Evolutionary conservation across 805 yeast genomes (phyloP).

Genomic region (Schizosaccharomyces lindneri): DNA sequence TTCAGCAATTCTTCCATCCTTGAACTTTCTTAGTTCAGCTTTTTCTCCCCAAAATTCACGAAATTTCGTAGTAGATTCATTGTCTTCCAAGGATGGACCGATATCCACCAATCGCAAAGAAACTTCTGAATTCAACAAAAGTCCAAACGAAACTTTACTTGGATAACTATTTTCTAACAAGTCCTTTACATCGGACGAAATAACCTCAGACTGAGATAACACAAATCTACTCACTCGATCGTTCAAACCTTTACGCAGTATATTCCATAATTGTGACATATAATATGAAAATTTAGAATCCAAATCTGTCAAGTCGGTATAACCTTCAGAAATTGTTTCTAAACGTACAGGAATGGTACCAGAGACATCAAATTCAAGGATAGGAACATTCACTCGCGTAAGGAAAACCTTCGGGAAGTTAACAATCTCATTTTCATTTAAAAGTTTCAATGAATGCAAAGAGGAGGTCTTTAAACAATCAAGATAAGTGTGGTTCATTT

Average conservation of each 20-base stretch:
- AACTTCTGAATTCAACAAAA: conserved; percentile 43
- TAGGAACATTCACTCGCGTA: conserved; percentile 23
- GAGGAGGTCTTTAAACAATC: conserved; percentile 38
- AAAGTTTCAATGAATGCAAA: conserved; percentile 32
- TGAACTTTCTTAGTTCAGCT: conserved; percentile 70
- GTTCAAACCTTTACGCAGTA: conserved; percentile 12
- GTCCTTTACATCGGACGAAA: conserved; percentile 5
- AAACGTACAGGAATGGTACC: conserved; percentile 24
- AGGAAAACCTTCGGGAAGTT: conserved; percentile 58
- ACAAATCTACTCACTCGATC: conserved; percentile 16
- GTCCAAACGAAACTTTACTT: conserved; percentile 23
- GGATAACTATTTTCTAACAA: conserved; percentile 7
- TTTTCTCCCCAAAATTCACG: conserved; percentile 73
- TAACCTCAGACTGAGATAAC: conserved; percentile 15
- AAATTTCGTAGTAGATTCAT: conserved; percentile 37
- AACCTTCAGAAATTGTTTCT: background rate
- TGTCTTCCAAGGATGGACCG: conserved; percentile 50
- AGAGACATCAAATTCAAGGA: conserved; percentile 37
- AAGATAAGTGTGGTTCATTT: conserved; percentile 49
- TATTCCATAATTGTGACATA: background rate
- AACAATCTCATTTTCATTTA: conserved; percentile 59
- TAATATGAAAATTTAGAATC: background rate
- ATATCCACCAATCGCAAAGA: conserved; percentile 63
- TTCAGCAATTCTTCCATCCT: conserved; percentile 73
- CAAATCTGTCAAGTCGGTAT: background rate